Base-by-base conservation (phyloP, 805 yeast genomes). In the Candida insectalens region DNA sequence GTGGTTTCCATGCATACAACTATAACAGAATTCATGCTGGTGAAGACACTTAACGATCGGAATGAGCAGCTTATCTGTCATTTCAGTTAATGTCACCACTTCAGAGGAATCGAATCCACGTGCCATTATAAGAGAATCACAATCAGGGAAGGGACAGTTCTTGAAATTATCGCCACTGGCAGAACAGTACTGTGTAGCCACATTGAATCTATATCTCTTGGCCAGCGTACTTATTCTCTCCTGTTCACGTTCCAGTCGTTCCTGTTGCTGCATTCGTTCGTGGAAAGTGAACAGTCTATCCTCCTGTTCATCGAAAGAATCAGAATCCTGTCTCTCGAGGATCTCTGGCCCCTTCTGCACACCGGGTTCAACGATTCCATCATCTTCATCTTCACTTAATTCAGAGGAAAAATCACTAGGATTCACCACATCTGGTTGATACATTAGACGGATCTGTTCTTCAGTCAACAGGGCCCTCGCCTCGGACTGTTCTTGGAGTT, bases 131-230 rank as follows among this genome's bases (percentile, higher is more conserved):
- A 83, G 65, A 29, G 67, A 59, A 28, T 67, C 63, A 52, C 96
- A 83, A 49, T 82, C 94, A 0, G 88, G 78, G 1, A 82, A 78
- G 0, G 96, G 95, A 54, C 97, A 88, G 81, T 85, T 78, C 43
- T 69, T 71, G 45, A 67, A 74, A 30, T 35, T 38, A 34, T 63
- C 65, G 29, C 60, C 53, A 37, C 70, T 67, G 30, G 68, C 63
- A 12, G 69, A 69, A n/a, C 79, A 69, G 46, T 66, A 77, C 19
- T 63, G 53, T 37, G 62, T 69, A 6, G 76, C 63, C 42, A 61
- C 19, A 53, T 54, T 38, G 50, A 54, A 43, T 71, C 69, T 37
- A 57, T 62, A 55, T 64, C 71, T 27, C 36, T 51, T 33, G 44
- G 46, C 36, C 53, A 43, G 51, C 16, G 53, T 42, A 35, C 44